Percentiles rank a stretch among this genome's conserved stretches.
These are phyloP conservation scores for Fagopyrum tataricum DNA, from an alignment of 148 eudicot genomes.

Conservation along the genomic window DNA sequence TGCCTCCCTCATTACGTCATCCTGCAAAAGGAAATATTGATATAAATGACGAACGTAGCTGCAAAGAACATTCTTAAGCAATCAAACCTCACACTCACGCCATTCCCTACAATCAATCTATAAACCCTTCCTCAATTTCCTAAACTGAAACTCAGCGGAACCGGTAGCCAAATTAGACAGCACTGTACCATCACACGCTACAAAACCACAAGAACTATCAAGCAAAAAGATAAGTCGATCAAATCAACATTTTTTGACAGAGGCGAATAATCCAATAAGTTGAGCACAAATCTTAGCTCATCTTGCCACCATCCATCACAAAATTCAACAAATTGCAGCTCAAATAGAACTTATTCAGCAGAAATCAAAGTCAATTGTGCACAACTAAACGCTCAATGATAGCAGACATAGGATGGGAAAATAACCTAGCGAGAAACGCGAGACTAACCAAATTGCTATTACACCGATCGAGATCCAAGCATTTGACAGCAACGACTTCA, in stretches of 20 bases:
- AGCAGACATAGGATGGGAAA: not conserved
- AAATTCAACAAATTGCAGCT: not conserved
- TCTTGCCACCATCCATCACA: not conserved
- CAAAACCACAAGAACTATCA: too few species aligned
- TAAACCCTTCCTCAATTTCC: not conserved
- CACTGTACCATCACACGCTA: not conserved
- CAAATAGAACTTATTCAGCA: not conserved
- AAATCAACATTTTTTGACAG: not conserved
- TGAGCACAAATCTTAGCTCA: not conserved
- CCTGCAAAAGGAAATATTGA: slow-evolving; percentile 34
- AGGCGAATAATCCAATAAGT: not conserved
- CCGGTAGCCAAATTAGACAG: not conserved
- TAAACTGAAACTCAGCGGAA: not conserved
- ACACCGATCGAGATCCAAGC: slow-evolving; percentile 98
- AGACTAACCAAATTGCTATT: slow-evolving; percentile 68
- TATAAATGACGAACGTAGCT: not conserved
- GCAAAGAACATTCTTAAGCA: not conserved
- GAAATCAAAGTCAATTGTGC: not conserved
- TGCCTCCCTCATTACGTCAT: slow-evolving; percentile 95
- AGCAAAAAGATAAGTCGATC: not conserved
- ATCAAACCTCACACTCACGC: not conserved
- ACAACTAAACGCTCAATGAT: not conserved
- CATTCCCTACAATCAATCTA: not conserved
- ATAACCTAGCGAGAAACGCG: not conserved
- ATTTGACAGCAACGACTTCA: slow-evolving; percentile 85